phyloP scores from a whole-genome alignment of 208 protist species.

The Perkinsela sp. region DNA sequence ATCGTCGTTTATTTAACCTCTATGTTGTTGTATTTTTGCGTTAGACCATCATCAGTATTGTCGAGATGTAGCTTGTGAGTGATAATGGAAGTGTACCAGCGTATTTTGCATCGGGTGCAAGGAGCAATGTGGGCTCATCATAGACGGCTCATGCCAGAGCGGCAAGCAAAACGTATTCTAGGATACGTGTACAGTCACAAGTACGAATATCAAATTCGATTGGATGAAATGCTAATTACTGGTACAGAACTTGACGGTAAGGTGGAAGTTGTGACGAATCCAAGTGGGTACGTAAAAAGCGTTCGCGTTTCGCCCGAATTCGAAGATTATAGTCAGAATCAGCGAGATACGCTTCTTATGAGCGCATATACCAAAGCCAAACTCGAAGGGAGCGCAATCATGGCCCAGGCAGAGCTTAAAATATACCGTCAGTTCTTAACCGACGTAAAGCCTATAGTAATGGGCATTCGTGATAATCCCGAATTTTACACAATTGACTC shows the following conservation, averaged over 20 bases:
- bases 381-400: slow-evolving; percentile 21
- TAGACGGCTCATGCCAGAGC: slow-evolving; percentile 52
- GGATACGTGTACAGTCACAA: slow-evolving; percentile 74
- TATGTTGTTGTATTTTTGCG: too few relatives aligned
- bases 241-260: slow-evolving; percentile 30
- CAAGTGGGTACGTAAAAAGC: slow-evolving; percentile 36
- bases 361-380: slow-evolving; percentile 47
- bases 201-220: slow-evolving; percentile 66
- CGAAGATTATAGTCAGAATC: slow-evolving; percentile 21
- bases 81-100: slow-evolving; percentile 52
- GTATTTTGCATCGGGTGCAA: slow-evolving; percentile 53
- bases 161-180: slow-evolving; percentile 61
- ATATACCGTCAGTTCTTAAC: slow-evolving; percentile 63
- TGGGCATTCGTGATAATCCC: slow-evolving; percentile 63
- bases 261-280: slow-evolving; percentile 59
- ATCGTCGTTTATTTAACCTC: too few relatives aligned
- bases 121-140: slow-evolving; percentile 65
- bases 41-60: too few relatives aligned
- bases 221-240: slow-evolving; percentile 55
- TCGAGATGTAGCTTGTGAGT: too few relatives aligned
- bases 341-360: slow-evolving; percentile 31
- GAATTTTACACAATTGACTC: slow-evolving; percentile 54
- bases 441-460: slow-evolving; percentile 52
- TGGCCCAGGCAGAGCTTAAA: slow-evolving; percentile 48
- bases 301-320: slow-evolving; percentile 43